A percentile compares a stretch with the other conserved stretches of the same genome.
phyloP scores from a whole-genome alignment of 2,329 filamentous ascomycete species.

The Amauroascus verrucosus region DNA sequence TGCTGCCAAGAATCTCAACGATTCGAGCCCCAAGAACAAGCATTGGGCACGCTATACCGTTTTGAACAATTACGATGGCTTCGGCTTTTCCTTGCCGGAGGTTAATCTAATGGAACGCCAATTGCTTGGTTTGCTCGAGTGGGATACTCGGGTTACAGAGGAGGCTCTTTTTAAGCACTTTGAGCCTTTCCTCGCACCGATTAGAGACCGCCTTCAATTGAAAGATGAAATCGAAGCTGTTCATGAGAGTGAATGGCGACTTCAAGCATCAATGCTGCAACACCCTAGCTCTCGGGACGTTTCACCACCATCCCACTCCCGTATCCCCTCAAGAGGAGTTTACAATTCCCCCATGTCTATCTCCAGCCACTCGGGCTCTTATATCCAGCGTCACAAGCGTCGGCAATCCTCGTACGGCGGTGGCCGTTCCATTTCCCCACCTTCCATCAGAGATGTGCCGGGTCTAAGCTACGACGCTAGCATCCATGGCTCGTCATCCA shows the following conservation, averaged over 20 bases:
- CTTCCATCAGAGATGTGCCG: slow-evolving; percentile 37
- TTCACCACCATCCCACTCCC: slow-evolving; percentile 16
- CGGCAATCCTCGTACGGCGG: slow-evolving; percentile 30
- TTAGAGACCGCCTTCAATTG: slow-evolving; percentile 43
- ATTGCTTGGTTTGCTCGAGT: slow-evolving; percentile 85
- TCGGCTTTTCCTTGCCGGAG: slow-evolving; percentile 87
- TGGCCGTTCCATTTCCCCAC: slow-evolving; percentile 34
- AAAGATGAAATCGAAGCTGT: slow-evolving; percentile 13
- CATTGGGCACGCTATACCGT: slow-evolving; percentile 94
- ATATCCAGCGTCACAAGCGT: slow-evolving; percentile 30
- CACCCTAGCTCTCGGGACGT: neutral
- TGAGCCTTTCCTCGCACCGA: slow-evolving; percentile 77
- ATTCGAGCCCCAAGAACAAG: slow-evolving; percentile 99
- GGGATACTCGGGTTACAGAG: slow-evolving; percentile 78
- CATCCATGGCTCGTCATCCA: slow-evolving; percentile 31
- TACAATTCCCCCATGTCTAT: slow-evolving; percentile 24
- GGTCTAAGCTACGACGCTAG: slow-evolving; percentile 33
- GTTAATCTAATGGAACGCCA: slow-evolving; percentile 99
- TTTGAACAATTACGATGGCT: slow-evolving; percentile 61
- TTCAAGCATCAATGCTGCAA: slow-evolving; percentile 3
- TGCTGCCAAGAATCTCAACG: slow-evolving; percentile 94
- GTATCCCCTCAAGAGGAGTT: slow-evolving; percentile 16
- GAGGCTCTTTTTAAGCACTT: slow-evolving; percentile 80
- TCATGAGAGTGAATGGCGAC: slow-evolving; percentile 10
- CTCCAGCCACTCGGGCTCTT: slow-evolving; percentile 24